Base-by-base conservation (phyloP, 192 early-diverging fungal species). In the Mortierella alpina region DNA sequence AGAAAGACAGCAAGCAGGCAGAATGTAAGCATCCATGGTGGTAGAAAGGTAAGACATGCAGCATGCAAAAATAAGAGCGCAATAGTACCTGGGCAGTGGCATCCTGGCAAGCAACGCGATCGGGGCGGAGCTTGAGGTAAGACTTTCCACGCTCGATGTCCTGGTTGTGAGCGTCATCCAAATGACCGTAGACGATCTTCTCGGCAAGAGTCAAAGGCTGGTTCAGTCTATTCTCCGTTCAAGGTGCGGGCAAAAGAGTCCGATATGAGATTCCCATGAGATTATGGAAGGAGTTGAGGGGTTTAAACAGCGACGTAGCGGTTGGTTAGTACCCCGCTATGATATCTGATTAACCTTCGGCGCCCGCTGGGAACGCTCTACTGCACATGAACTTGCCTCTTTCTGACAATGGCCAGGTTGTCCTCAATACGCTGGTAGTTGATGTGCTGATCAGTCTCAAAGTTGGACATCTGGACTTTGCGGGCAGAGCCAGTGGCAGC, bases 41-140 rank as follows among this genome's bases (percentile, higher is more conserved):
- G 3, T 31, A 71, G 1, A 58, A 44, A 2, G 42, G 52, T 10
- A 31, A 68, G 4, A 15, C 15, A 44, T 18, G 56, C 5, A 67
- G 47, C 50, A 41, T 17, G 81, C 64, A 82, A 18, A 17, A 17
- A 50, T 51, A 1, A n/a, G 50, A 51, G 50, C 50, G 1, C 45
- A 54, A 17, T 31, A 41, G 31, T 76, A 76, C 74, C 74, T 98
- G 96, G 64, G 97, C 97, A 71, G 97, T 99, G 65, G 97, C 96
- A 83, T 98, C 97, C 87, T 99, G 97, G 86, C 95, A 98, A 57
- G 96, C 97, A 86, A 99, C 97, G 80, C 97, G 96, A 88, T 99
- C 97, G 52, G 97, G 97, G 62, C 96, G 94, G 71, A 99, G 91
- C 87, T 94, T 96, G 68, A 99, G 90, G 86, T 99, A 99, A 41